Conservation (phyloP, 2,329 filamentous ascomycete species). For the Lasiodiplodia citricola region DNA sequence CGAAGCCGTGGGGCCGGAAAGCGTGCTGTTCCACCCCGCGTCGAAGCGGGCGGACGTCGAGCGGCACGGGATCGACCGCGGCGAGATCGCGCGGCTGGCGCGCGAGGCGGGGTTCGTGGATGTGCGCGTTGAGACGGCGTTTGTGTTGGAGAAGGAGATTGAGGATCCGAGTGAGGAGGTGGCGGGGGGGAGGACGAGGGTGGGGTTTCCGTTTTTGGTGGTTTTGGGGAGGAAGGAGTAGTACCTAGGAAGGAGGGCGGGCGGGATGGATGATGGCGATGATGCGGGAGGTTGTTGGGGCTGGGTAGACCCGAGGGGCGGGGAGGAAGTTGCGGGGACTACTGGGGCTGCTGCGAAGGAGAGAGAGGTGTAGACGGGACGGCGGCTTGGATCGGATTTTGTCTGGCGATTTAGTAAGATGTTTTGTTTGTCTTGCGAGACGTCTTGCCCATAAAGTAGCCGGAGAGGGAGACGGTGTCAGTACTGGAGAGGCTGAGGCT, state of each 20-base stretch:
- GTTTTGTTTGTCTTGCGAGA: too few species aligned
- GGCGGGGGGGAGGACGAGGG: conserved; percentile 48
- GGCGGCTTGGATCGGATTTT: too few species aligned
- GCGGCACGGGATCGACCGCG: conserved; percentile 56
- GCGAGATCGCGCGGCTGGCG: conserved; percentile 52
- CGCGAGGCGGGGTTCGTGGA: conserved; percentile 56
- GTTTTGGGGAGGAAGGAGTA: conserved; percentile 39
- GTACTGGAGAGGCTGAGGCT: too few species aligned
- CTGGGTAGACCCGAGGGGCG: too few species aligned
- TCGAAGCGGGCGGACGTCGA: conserved; percentile 60
- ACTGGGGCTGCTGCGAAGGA: too few species aligned
- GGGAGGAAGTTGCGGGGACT: too few species aligned
- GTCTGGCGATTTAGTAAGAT: too few species aligned
- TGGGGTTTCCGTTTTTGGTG: conserved; percentile 51
- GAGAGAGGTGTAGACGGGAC: too few species aligned
- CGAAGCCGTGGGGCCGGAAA: conserved; percentile 61
- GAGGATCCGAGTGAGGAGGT: conserved; percentile 46
- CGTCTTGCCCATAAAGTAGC: too few species aligned
- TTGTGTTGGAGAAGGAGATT: conserved; percentile 57
- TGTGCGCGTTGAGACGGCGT: conserved; percentile 55
- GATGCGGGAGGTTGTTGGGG: too few species aligned
- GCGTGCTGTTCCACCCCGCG: conserved; percentile 59
- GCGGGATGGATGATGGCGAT: too few species aligned
- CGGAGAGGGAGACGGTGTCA: too few species aligned
- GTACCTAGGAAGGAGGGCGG: background rate